Percentiles rank a stretch among this genome's conserved stretches.
These are phyloP conservation scores for Torulaspora delbrueckii DNA, from an alignment of 805 yeast species.

Conservation along the genomic window DNA sequence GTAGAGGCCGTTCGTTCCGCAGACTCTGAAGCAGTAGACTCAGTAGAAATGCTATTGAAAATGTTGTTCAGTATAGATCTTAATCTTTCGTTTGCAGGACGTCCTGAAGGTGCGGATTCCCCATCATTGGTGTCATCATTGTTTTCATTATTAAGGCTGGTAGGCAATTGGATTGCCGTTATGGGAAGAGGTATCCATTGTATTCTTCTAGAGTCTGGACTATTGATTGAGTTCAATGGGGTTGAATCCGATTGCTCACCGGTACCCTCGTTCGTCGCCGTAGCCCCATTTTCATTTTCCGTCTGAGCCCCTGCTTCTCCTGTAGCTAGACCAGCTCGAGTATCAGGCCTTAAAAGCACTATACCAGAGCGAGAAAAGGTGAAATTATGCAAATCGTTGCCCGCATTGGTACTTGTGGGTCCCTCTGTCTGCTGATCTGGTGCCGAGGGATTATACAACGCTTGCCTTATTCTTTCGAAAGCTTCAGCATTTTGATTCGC, in stretches of 20 bases:
- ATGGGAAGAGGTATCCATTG: conserved; percentile 22
- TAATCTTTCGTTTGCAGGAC: conserved; percentile 22
- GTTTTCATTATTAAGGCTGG: background rate
- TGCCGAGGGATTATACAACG: conserved; percentile 19
- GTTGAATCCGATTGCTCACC: background rate
- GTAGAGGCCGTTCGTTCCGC: background rate
- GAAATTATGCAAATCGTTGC: conserved; percentile 6
- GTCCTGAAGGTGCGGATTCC: background rate
- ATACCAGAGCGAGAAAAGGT: conserved; percentile 21
- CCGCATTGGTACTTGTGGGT: background rate
- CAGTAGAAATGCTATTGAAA: conserved; percentile 14
- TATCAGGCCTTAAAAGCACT: conserved; percentile 17
- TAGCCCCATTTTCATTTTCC: background rate
- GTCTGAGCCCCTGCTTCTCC: background rate
- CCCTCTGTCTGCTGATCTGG: conserved; percentile 3
- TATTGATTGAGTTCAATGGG: background rate
- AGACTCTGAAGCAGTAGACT: conserved; percentile 1
- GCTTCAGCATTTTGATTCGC: conserved; percentile 21
- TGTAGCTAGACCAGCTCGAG: conserved; percentile 5
- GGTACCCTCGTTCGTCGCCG: background rate
- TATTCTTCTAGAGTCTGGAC: conserved; percentile 9
- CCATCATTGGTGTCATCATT: background rate
- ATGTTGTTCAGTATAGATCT: conserved; percentile 24
- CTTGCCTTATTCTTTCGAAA: conserved; percentile 29
- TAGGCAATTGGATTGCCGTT: conserved; percentile 11